Evolutionary conservation across 75 land plant species (phyloP), one percentile per base, ranked within the genome.

Genomic region (Selaginella tamariscina): DNA sequence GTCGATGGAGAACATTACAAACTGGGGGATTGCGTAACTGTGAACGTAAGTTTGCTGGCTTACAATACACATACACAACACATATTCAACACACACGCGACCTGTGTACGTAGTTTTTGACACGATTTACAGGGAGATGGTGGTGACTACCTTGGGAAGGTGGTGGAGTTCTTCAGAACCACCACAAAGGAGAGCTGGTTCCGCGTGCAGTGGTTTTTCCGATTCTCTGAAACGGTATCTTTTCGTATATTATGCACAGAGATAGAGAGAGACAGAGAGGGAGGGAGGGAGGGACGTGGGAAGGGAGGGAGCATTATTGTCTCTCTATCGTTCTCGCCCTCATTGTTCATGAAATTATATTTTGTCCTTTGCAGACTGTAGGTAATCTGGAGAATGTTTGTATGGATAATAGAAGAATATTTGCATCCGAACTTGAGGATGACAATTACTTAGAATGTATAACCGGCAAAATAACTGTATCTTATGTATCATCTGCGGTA

Each of bases 381-480:
- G 77, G 71, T 49, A 55, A 71, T 1, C 27, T 57, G 1, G 72
- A 79, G 65, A 68, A 66, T 5, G 27, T 66, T 24, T 32, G 66
- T 23, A 82, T 79, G 49, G 91, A 94, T 33, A 32, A 70, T 0
- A 83, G 73, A 30, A 57, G 98, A 0, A 78, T 94, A 0, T 94
- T 90, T 64, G 78, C 74, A 24, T 94, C 98, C 0, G 85, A 89
- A 27, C 69, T 87, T n/a, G 78, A 60, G 33, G 79, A 94, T 74
- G 86, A 78, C 54, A 94, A 94, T 71, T 67, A 73, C 20, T 32
- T 94, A 1, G 86, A 89, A n/a, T 87, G 91, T 77, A 64, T 89
- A 21, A 75, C 79, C 0, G 24, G 64, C 8, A 93, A 82, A 60
- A 24, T 86, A 0, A 71, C 57, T 2, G 73, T 93, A 69, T 72